Base-by-base conservation (phyloP, 768 basidiomycete genomes). In the Suillus decipiens region DNA sequence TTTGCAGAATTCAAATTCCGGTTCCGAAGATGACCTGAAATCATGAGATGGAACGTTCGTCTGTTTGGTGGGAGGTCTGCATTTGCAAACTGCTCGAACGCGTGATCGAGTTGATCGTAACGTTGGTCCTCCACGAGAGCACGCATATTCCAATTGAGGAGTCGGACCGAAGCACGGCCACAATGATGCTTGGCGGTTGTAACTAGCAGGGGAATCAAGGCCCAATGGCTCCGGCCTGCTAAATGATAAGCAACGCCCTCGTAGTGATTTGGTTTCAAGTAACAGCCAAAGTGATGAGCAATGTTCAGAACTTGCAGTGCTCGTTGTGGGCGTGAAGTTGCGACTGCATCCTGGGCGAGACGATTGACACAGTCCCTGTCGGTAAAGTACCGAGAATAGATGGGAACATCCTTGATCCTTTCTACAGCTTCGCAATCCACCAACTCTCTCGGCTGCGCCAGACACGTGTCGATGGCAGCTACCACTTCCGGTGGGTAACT, bases 131-230 rank as follows among this genome's bases (percentile, higher is more conserved):
- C 87, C 62, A 87, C 73, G 45, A 86, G 69, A 1, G 89, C 88
- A 42, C 85, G 83, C 9, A 82, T 77, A 55, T 84, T 83, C 90
- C 89, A 92, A 71, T 93, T 86, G 64, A 93, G 80, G 28, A 93
- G 77, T 37, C 85, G 82, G 36, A 75, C 66, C 3, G 85, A 87
- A 2, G 81, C 79, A 59, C 76, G 77, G 48, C 83, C 82, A 17
- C 81, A 78, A 24, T 86, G 82, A 41, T 77, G 71, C 65, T 77
- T 78, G 57, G 82, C 89, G 22, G 86, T 75, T 33, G 75, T 72
- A 59, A 86, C 82, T 19, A 86, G 69, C 24, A 74, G 64, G 22
- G 85, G 75, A 4, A 93, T 73, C 14, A 76, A 69, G 39, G 74
- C 64, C 89, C 90, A 92, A 33, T 77, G 70, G 33, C 75, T 77